Conservation (phyloP, 2,329 filamentous ascomycete genomes). For the Fusarium stilboides region DNA sequence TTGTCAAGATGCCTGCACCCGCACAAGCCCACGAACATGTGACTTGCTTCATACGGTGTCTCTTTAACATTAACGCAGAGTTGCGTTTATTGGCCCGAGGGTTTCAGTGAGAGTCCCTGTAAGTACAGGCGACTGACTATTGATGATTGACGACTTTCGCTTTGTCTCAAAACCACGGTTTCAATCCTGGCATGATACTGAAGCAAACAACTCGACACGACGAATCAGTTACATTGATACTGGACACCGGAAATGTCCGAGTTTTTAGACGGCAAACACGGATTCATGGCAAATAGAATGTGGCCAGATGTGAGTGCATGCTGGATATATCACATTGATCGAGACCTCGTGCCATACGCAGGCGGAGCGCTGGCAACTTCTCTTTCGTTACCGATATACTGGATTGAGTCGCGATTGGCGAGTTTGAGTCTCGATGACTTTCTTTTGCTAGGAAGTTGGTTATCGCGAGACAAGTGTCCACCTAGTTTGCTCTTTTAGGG, state of each 20-base stretch:
- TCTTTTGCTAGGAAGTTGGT: conserved; percentile 4
- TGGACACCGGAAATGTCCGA: not conserved
- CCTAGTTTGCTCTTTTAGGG: conserved; percentile 18
- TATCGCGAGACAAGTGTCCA: conserved; percentile 29
- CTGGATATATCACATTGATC: conserved; percentile 11
- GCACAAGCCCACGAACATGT: conserved; percentile 48
- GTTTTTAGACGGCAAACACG: conserved; percentile 6
- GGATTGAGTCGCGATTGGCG: conserved; percentile 20
- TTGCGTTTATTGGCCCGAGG: conserved; percentile 29
- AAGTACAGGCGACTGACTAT: not conserved
- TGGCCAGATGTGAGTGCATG: conserved; percentile 4
- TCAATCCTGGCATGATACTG: not conserved
- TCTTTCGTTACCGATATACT: conserved; percentile 25
- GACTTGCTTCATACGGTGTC: conserved; percentile 37
- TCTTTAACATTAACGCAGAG: conserved; percentile 15
- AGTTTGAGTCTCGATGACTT: not conserved
- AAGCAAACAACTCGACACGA: conserved; percentile 5
- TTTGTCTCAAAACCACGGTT: conserved; percentile 3
- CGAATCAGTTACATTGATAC: not conserved
- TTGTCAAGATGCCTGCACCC: conserved; percentile 41
- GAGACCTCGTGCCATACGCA: conserved; percentile 19
- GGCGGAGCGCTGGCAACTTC: conserved; percentile 15
- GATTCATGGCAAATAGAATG: not conserved
- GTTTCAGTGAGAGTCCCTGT: conserved; percentile 4
- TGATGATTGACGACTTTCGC: conserved; percentile 1